Percentiles rank a stretch among this genome's conserved stretches.
Evolutionary conservation across 345 rosid genomes (phyloP).

Genomic region (Dipteronia dyeriana): DNA sequence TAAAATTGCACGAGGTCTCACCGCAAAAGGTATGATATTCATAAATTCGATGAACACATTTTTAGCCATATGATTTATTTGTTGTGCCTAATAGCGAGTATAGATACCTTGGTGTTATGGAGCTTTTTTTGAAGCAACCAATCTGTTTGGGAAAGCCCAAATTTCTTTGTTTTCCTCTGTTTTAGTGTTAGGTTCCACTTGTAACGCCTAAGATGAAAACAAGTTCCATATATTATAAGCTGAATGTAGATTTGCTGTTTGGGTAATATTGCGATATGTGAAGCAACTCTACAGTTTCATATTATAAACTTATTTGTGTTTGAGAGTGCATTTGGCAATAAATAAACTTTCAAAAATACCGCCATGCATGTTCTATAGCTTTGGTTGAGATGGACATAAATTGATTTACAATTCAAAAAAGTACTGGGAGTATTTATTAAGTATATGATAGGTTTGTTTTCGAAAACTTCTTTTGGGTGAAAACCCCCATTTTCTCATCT

Average conservation of each 20-base stretch:
- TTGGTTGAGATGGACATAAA: too few relatives aligned
- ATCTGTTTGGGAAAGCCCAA: background rate
- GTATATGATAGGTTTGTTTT: too few relatives aligned
- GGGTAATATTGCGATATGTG: too few relatives aligned
- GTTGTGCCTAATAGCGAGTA: constrained; percentile 9
- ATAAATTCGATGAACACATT: background rate
- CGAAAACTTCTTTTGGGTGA: too few relatives aligned
- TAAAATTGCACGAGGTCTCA: background rate
- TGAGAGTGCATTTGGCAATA: too few relatives aligned
- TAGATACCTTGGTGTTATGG: background rate
- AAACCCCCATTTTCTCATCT: too few relatives aligned
- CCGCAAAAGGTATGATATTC: constrained; percentile 7
- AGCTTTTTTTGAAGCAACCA: constrained; percentile 16
- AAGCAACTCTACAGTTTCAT: too few relatives aligned
- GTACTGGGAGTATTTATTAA: too few relatives aligned
- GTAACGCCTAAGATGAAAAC: constrained; percentile 1
- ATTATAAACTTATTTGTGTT: too few relatives aligned
- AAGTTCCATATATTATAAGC: background rate
- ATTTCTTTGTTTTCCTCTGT: background rate
- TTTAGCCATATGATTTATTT: constrained; percentile 10
- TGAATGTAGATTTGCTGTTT: background rate
- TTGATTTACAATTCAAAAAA: too few relatives aligned
- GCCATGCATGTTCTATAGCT: too few relatives aligned
- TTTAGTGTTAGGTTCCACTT: constrained; percentile 1
- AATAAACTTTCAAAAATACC: too few relatives aligned